Base-by-base conservation (phyloP, 768 basidiomycete genomes). In the Serendipita vermifera region DNA sequence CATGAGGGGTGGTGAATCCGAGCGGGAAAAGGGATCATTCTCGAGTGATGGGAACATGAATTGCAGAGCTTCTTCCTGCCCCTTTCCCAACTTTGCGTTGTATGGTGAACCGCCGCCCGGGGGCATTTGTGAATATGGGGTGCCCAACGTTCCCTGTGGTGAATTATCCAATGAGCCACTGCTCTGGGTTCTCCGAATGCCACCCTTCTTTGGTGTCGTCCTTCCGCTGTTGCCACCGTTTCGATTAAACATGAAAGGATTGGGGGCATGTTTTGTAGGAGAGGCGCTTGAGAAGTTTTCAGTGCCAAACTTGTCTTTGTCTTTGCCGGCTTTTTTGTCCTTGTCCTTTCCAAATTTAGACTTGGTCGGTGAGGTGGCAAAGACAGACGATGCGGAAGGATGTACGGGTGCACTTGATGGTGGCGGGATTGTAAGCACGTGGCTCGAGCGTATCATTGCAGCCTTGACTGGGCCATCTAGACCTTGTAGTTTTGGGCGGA, bases 401-500 rank as follows among this genome's bases (percentile, higher is more conserved):
- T 77, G 70, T 46, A 76, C 75, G 26, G 83, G 78, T 3, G 79
- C 77, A 15, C 65, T 61, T 2, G 78, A 76, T 35, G 69, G 69
- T 22, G 58, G 32, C 20, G 61, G 63, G 55, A 33, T 57, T 36
- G 46, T 41, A 66, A 87, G 71, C 26, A 77, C 76, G 29, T 83
- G 80, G 0, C 88, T 89, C 0, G 87, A 88, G 65, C 87, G 89
- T 56, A 94, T 72, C 87, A 94, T 92, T 11, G 86, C 87, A 3
- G 86, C 88, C 66, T 94, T 94, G 51, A 94, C 85, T 1, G 83
- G 80, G 0, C 82, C 71, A 57, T 93, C 87, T 78, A 94, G 87
- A 14, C 79, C 80, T 46, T 74, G 73, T 15, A 93, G 78, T 68
- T 89, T 88, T 1, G 82, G 83, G 5, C 90, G 78, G 22, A 91